Base-by-base conservation (phyloP, 2,329 filamentous ascomycete genomes). In the Diaporthe sp. region DNA sequence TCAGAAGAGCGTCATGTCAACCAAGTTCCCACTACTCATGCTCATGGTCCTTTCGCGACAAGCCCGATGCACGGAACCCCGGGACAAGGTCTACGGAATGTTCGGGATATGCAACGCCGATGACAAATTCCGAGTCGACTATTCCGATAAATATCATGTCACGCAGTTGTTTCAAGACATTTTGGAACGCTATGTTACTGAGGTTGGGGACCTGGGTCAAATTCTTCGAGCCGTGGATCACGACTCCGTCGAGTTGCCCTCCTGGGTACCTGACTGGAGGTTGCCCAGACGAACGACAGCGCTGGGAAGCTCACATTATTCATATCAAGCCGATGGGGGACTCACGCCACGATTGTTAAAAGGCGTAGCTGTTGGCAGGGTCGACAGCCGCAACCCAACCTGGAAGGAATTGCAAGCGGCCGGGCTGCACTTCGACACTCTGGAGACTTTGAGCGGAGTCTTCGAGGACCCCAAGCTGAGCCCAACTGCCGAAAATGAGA, bases 211-310 rank as follows among this genome's bases (percentile, higher is more conserved):
- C 12, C 34, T 59, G 34, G 57, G 25, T 10, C 4, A 3, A 6
- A 4, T 39, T 8, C 57, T 59, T 59, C 13, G 19, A 7, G 13
- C 34, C 4, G 57, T 39, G 19, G 22, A 59, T 8, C 57, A 59
- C 57, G 57, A 39, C 57, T 39, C 57, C 10, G 57, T 15, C 34
- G 34, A n/a, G 1, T 59, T 39, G 57, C 57, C 57, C 34, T 59
- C 57, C 8, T 59, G 57, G 34, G 57, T 59, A 17, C 9, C 57
- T 15, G 57, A 59, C 34, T 59, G 57, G 55, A 58, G 55, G 55
- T 22, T 10, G 19, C 31, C 19, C 12, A 10, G 55, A 37, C 55
- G 55, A 12, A 58, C 55, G 55, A 58, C 9, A 15, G 55, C 55
- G 19, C 31, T 58, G 31, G 55, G 55, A n/a, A 58, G 55, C 13